Conservation (phyloP, 192 early-diverging fungal species). For the Coemansia sp. region DNA sequence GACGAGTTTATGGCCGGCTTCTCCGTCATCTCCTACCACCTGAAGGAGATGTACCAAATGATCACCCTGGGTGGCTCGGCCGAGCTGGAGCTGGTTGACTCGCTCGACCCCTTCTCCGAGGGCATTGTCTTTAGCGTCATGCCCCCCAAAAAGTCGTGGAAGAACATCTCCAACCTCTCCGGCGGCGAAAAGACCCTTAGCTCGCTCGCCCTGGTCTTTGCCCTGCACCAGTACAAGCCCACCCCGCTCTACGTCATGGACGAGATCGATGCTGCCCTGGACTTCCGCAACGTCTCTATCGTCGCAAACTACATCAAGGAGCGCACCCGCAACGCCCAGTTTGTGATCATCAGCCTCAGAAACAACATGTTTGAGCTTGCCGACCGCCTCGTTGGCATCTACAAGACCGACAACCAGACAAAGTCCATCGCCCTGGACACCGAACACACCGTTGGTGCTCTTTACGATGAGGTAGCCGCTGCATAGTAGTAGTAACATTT, state of each 20-base stretch:
- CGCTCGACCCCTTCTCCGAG: conserved; percentile 97
- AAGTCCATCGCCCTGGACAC: conserved; percentile 63
- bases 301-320: conserved; percentile 99
- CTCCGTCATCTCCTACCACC: conserved; percentile 83
- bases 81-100: conserved; percentile 94
- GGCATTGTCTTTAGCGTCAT: conserved; percentile 98
- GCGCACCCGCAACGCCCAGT: conserved; percentile 95
- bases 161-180: conserved; percentile 98
- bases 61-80: conserved; percentile 98
- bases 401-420: conserved; percentile 92
- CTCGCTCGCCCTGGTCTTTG: conserved; percentile 98
- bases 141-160: conserved; percentile 99
- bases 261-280: conserved; percentile 98
- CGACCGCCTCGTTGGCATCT: conserved; percentile 96
- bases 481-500: no score
- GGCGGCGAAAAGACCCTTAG: conserved; percentile 99
- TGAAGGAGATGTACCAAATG: conserved; percentile 99
- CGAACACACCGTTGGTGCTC: conserved; percentile 25
- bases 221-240: conserved; percentile 98
- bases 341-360: conserved; percentile 95
- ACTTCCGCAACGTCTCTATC: conserved; percentile 99
- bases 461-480: conserved; percentile 3
- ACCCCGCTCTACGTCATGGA: conserved; percentile 99
- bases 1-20: conserved; percentile 97
- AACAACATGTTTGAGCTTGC: conserved; percentile 99